A percentile compares a stretch with the other conserved stretches of the same genome.
Conservation (phyloP, 139 green algal species). For the Desmodesmus armatus region DNA sequence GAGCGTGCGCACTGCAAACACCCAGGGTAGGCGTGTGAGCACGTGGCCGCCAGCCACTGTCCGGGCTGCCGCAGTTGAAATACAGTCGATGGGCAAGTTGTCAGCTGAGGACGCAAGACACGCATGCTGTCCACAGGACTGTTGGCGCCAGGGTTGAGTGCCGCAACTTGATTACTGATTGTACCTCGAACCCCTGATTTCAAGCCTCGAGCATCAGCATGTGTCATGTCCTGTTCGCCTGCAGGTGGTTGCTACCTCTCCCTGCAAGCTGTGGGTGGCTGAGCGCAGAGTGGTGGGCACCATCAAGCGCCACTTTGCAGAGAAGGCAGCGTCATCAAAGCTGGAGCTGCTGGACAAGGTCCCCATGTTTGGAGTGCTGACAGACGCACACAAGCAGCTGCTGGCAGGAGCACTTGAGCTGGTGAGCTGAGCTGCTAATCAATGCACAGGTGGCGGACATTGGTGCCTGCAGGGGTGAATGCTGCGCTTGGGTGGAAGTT, state of each 20-base stretch:
- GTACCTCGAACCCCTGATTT: too few species aligned
- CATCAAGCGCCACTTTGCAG: slow-evolving; percentile 80
- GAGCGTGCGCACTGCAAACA: too few species aligned
- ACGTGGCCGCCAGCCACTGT: too few species aligned
- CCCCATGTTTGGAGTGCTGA: slow-evolving; percentile 78
- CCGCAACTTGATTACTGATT: too few species aligned
- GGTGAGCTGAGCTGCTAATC: slow-evolving; percentile 41
- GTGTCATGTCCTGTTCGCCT: not conserved
- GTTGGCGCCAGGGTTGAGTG: too few species aligned
- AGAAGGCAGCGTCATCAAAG: slow-evolving; percentile 46
- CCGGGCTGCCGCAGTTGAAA: too few species aligned
- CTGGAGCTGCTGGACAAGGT: slow-evolving; percentile 75
- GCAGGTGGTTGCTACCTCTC: not conserved
- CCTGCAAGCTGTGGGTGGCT: slow-evolving; percentile 83
- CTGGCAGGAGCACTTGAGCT: slow-evolving; percentile 86
- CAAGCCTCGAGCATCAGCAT: too few species aligned
- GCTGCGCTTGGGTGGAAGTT: too few species aligned
- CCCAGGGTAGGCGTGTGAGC: too few species aligned
- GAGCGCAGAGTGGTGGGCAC: slow-evolving; percentile 83
- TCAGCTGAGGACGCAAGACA: too few species aligned
- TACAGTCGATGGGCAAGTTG: too few species aligned
- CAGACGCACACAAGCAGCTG: slow-evolving; percentile 71
- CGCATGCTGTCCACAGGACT: too few species aligned
- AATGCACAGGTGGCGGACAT: not conserved
- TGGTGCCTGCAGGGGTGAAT: not conserved